Evolutionary conservation across 306 rosid genomes (phyloP), one percentile per base, ranked within the genome.

Genomic region (Urtica urens): DNA sequence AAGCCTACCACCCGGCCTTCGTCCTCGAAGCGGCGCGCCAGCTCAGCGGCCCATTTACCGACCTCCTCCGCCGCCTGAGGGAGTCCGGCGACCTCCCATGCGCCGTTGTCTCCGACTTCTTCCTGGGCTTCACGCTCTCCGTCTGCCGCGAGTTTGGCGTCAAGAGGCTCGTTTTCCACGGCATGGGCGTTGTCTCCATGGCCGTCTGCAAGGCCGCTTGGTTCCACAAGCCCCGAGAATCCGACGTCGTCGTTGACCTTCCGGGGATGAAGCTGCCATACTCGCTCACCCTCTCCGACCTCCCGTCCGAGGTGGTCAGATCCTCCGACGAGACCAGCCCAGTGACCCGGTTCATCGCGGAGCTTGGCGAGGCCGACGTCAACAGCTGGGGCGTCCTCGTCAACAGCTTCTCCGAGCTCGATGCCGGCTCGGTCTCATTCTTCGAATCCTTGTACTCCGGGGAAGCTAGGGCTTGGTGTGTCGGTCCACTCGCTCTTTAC

Each of bases 71-170:
- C 12, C 10, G 40, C 7, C 62, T 69, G 74, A 40, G 38, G 6
- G 35, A 45, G 0, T 20, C 23, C 15, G 35, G 25, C 1, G 16
- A 17, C 30, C 63, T 29, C 21, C 67, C 70, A 10, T 15, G 49
- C 17, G 59, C 63, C 16, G 71, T 64, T 4, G 38, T 70, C 34
- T 70, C 68, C 3, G 68, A 59, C 46, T 59, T 64, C 64, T 54
- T 59, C 14, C 24, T 59, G 0, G 14, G 60, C 1, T 70, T 61
- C 53, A 70, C 72, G 1, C 63, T 49, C 0, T 33, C 42, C 9
- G 51, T 27, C 2, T 59, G 71, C 31, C 46, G n/a, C 5, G 40
- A 26, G 3, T 59, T 54, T 8, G 53, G 31, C 0, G 43, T 69
- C 28, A 63, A 63, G 2, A 38, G 64, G 15, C 10, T 59, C 5